phyloP scores from a whole-genome alignment of 768 basidiomycete species.

The Rhodotorula paludigena region DNA sequence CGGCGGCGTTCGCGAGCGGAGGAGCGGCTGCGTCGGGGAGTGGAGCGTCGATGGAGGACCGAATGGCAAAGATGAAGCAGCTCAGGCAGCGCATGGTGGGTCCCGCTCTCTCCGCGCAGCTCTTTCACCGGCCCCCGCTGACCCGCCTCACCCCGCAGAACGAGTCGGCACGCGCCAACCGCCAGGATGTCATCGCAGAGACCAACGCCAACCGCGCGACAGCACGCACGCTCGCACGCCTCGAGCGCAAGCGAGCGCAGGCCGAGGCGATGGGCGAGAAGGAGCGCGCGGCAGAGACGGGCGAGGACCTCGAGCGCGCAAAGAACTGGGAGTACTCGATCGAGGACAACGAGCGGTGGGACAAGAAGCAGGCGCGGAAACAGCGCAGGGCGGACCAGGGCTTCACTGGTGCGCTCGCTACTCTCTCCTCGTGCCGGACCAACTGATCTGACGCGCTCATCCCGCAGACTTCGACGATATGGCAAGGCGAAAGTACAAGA shows the following conservation, averaged over 20 bases:
- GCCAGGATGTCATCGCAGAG: conserved; percentile 78
- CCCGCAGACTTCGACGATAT: conserved; percentile 77
- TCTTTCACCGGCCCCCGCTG: neutral
- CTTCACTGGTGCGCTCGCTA: conserved; percentile 71
- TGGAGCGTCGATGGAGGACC: conserved; percentile 57
- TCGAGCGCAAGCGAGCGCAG: conserved; percentile 69
- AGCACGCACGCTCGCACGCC: conserved; percentile 70
- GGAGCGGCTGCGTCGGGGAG: too few relatives aligned
- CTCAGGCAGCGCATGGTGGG: conserved; percentile 74
- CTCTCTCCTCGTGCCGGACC: neutral
- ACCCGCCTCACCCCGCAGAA: conserved; percentile 52
- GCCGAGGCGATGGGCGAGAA: conserved; percentile 79
- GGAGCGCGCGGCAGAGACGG: conserved; percentile 80
- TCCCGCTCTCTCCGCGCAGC: conserved; percentile 33
- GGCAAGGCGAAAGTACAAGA: conserved; percentile 83
- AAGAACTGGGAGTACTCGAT: conserved; percentile 95
- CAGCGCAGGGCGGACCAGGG: conserved; percentile 77
- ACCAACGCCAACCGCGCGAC: conserved; percentile 69
- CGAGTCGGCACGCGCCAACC: conserved; percentile 73
- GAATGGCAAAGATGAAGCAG: conserved; percentile 69
- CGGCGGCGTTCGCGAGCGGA: neutral
- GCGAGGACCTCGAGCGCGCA: conserved; percentile 83
- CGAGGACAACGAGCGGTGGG: conserved; percentile 95
- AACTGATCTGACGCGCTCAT: neutral
- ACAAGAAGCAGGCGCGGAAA: conserved; percentile 78